A percentile compares a stretch with the other conserved stretches of the same genome.
phyloP scores from a whole-genome alignment of 805 yeast species.

The Barnettozyma pratensis region DNA sequence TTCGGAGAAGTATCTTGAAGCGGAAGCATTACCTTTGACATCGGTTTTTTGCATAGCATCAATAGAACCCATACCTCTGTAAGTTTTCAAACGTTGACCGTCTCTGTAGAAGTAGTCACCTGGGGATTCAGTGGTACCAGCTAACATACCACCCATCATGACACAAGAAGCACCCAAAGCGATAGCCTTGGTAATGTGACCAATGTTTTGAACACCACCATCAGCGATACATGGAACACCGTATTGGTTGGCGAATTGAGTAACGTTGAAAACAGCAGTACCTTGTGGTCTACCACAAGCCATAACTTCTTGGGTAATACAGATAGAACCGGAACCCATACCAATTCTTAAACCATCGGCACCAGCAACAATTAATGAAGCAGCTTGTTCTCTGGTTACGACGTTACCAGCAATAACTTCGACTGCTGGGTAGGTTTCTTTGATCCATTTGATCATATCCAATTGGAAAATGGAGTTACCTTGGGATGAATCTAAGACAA shows the following conservation, averaged over 20 bases:
- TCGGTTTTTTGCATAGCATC: slow-evolving; percentile 96
- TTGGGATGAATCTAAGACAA: slow-evolving; percentile 92
- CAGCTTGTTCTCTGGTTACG: slow-evolving; percentile 98
- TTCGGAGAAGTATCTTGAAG: slow-evolving; percentile 97
- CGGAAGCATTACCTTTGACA: slow-evolving; percentile 89
- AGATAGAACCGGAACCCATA: slow-evolving; percentile 99
- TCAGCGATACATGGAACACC: slow-evolving; percentile 99
- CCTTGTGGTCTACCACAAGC: slow-evolving; percentile 99
- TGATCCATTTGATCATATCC: slow-evolving; percentile 90
- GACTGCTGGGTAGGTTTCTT: slow-evolving; percentile 68
- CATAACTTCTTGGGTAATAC: slow-evolving; percentile 99
- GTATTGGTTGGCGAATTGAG: slow-evolving; percentile 89
- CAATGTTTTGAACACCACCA: slow-evolving; percentile 98
- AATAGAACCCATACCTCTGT: slow-evolving; percentile 99
- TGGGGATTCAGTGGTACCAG: slow-evolving; percentile 98
- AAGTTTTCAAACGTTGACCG: slow-evolving; percentile 94
- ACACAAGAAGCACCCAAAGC: slow-evolving; percentile 96
- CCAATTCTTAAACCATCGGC: slow-evolving; percentile 98
- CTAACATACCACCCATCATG: slow-evolving; percentile 99
- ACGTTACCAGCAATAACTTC: slow-evolving; percentile 97
- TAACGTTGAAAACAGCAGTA: slow-evolving; percentile 92
- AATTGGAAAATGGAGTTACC: slow-evolving; percentile 96
- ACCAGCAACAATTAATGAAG: slow-evolving; percentile 88
- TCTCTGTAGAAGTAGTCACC: slow-evolving; percentile 98
- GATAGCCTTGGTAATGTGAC: slow-evolving; percentile 95